Base-by-base conservation (phyloP, 768 basidiomycete species). In the Phanerochaete carnosa region DNA sequence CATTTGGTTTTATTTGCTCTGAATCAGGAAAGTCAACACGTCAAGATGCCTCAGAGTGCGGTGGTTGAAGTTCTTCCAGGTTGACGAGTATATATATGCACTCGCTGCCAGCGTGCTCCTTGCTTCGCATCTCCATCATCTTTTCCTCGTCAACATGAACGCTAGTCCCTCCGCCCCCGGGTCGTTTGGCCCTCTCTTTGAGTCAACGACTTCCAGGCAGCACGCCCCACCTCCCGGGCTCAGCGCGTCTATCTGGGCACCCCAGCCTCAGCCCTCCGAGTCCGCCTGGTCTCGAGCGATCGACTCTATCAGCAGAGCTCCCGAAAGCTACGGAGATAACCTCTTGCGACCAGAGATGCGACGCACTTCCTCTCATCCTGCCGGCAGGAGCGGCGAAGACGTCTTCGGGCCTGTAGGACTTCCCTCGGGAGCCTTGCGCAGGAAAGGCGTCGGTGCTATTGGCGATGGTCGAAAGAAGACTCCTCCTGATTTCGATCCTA, bases 381-480 rank as follows among this genome's bases (percentile, higher is more conserved):
- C 69, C 71, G 45, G 62, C 57, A 70, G 78, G 60, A 79, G 69
- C 62, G 76, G 77, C 58, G 84, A 90, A 60, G 89, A 90, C 68
- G 80, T 88, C 58, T 90, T 91, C 65, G 89, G 87, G 3, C 80
- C 83, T 1, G 69, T 80, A 30, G 79, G 78, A 11, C 66, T 72
- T 55, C 39, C 39, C 4, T 67, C 73, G 62, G 67, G 72, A 59
- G 58, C 63, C 55, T 62, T 66, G 30, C 79, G 77, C 62, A 83
- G 83, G 64, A 78, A 71, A 65, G 73, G 75, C 60, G 77, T 91
- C 53, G 89, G 90, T 5, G 88, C 89, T 68, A 86, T 92, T 69
- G 91, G 90, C 49, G 91, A 93, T 66, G 90, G 90, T 16, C 82
- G 89, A 65, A 89, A 86, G 73, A 86, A 80, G 70, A 76, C 74